These are phyloP conservation scores for Solanum rostratum DNA, from an alignment of 257 asterid species.

Conservation along the genomic window DNA sequence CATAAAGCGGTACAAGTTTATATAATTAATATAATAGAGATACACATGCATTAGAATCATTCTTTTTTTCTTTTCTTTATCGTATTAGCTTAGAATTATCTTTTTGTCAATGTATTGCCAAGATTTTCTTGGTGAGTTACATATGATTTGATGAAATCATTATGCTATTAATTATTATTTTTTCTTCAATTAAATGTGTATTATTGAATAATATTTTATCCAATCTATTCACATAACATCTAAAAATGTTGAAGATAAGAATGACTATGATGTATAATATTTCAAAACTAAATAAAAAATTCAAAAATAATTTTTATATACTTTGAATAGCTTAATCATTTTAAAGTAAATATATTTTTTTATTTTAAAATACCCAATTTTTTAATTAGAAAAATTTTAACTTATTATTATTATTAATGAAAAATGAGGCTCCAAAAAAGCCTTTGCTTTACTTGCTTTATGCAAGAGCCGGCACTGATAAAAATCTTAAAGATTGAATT, in stretches of 20 bases:
- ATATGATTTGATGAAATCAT: not conserved
- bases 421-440: too few species aligned
- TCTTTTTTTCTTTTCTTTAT: not conserved
- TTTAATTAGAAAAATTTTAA: too few species aligned
- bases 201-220: not conserved
- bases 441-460: too few species aligned
- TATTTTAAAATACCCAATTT: too few species aligned
- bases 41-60: not conserved
- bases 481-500: not conserved
- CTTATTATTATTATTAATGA: too few species aligned
- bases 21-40: not conserved
- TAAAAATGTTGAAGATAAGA: not conserved
- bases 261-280: not conserved
- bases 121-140: not conserved
- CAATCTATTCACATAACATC: not conserved
- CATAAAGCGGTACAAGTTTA: too few species aligned
- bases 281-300: too few species aligned
- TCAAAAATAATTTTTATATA: too few species aligned
- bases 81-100: not conserved
- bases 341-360: too few species aligned
- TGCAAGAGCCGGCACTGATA: too few species aligned
- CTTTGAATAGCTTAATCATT: too few species aligned
- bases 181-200: not conserved
- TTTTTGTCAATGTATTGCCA: not conserved
- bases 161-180: not conserved